Base-by-base conservation (phyloP, 768 basidiomycete genomes). In the Pulveroboletus sp. region DNA sequence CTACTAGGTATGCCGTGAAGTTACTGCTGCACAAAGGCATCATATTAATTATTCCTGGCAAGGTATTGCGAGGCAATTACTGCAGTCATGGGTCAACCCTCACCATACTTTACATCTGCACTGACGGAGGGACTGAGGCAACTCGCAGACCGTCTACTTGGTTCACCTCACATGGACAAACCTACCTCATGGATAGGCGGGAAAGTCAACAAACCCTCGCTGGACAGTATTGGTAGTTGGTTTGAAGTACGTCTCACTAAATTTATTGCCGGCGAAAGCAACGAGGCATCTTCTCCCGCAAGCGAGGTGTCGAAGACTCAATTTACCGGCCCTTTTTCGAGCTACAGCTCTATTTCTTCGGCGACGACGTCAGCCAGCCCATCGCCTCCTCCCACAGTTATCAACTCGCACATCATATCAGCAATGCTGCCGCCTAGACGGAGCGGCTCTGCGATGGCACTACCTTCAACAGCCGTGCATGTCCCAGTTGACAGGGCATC, bases 31-130 rank as follows among this genome's bases (percentile, higher is more conserved):
- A 40, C 27, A 32, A 52, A 26, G 36, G n/a, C 35, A 41, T 30
- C 44, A 26, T 17, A 40, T 35, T 56, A 39, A 55, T 41, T 21
- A 5, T 44, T n/a, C 41, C 14, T 6, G 30, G 92, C n/a, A 40
- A 97, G 95, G 61, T 99, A 98, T 65, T 94, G 91, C 62, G 91
- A 97, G 49, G 92, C 94, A 8, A 89, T 98, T 55, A 76, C 84
- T 8, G 73, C 79, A 33, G 78, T 80, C 40, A 74, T 89, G 58
- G 75, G 66, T 54, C 79, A 83, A 41, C 70, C 71, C 33, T 85
- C 89, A 21, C 78, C 82, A 0, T 85, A 85, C 69, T 82, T 81
- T 59, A 89, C 80, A 37, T 68, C 77, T 2, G 68, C 76, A 14
- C 77, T 95, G 54, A 59, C 85, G 39, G 83, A 89, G 39, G 86